Percentiles rank a stretch among this genome's conserved stretches.
Conservation (phyloP, 164 flowering plant genomes). For the Nymphaea colorata region DNA sequence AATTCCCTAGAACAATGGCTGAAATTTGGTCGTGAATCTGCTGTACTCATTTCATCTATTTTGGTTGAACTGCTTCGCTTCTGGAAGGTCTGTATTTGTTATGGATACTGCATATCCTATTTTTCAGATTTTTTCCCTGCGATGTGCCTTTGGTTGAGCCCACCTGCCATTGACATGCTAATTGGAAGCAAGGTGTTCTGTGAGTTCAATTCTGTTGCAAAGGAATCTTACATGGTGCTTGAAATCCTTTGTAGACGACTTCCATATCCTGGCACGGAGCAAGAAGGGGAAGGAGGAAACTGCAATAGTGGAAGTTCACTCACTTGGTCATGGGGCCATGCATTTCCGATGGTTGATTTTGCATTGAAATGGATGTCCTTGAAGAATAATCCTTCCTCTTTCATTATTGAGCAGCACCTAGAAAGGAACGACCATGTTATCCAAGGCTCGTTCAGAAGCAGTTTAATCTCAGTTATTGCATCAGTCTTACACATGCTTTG, state of each 20-base stretch:
- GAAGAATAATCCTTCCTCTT: constrained; percentile 18
- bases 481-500: constrained; percentile 58
- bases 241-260: constrained; percentile 59
- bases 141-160: constrained; percentile 72
- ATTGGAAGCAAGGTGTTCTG: constrained; percentile 31
- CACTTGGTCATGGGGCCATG: constrained; percentile 71
- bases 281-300: constrained; percentile 8
- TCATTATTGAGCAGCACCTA: constrained; percentile 13
- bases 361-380: constrained; percentile 61
- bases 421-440: constrained; percentile 6
- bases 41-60: constrained; percentile 51
- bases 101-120: constrained; percentile 58
- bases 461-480: constrained; percentile 70
- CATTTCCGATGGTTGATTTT: constrained; percentile 57
- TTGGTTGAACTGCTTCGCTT: constrained; percentile 77
- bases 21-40: constrained; percentile 45
- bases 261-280: constrained; percentile 40
- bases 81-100: constrained; percentile 72
- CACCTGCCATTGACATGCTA: constrained; percentile 52
- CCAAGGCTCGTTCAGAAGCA: constrained; percentile 16
- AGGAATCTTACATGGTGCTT: constrained; percentile 64
- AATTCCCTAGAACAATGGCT: constrained; percentile 61
- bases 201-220: constrained; percentile 56
- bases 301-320: constrained; percentile 23
- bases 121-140: constrained; percentile 56